Evolutionary conservation across 768 basidiomycete species (phyloP), one percentile per base, ranked within the genome.

Genomic region (Strobilomyces dryophilus): DNA sequence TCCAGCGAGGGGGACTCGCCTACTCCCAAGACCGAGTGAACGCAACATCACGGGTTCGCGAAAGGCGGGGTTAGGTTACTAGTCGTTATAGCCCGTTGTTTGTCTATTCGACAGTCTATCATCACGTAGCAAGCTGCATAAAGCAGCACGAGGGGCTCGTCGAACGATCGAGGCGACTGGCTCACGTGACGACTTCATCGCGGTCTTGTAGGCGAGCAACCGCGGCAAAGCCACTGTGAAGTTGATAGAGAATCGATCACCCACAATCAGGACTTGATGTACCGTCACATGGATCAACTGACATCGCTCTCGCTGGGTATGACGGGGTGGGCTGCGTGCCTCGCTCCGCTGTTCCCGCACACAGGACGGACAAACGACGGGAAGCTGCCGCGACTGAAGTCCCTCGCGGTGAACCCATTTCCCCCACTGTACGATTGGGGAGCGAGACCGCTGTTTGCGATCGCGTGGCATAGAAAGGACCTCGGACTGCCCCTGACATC

Each of bases 21-120:
- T 1, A 15, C 48, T 12, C 10, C 21, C 8, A 65, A 58, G 34
- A 24, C 37, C 21, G 53, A 52, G 8, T 62, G 45, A 60, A 14
- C 12, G 41, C 11, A 24, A 17, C 41, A 26, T 17, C 29, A 9
- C 6, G 9, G 6, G 29, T 29, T 29, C 2, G 24, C 24, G 24
- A 24, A 4, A 24, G 24, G 4, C 24, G 24, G 24, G 4, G 24
- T 4, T 24, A 4, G 4, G 24, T 24, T 24, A 24, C 24, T 24
- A 24, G 24, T 24, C 24, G 24, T 24, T 24, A 24, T 4, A 24
- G 24, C 24, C 24, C 4, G 24, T 24, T 24, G 24, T 24, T 24
- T 29, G 29, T 29, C 29, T 29, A 7, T 29, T 7, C 9, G 29
- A 29, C 29, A 45, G 12, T 24, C 18, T 39, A 39, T 5, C 3